Base-by-base conservation (phyloP, 1,284 basidiomycete species). In the Xanthoconium separans region DNA sequence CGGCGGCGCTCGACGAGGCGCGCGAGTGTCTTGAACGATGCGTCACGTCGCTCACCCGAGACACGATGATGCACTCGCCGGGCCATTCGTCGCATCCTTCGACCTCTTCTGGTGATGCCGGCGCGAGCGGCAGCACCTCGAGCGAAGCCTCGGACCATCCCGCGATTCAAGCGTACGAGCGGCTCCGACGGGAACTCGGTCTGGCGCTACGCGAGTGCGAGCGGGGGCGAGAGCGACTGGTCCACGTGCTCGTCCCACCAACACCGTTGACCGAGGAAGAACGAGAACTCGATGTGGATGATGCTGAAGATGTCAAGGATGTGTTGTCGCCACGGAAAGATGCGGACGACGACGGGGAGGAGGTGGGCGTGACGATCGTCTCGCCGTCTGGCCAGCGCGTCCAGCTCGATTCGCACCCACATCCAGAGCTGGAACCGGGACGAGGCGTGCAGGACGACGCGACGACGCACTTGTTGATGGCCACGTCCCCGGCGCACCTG, bases 191-290 rank as follows among this genome's bases (percentile, higher is more conserved):
- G 10, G 87, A 90, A 62, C 77, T 91, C 5, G 89, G 88, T 8
- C 70, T 85, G 29, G 89, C 87, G 1, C 70, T 91, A 16, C 74
- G 88, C 11, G 89, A 91, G 61, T 91, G 89, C 62, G 89, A 92
- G 67, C 79, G 90, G 5, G 89, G 89, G 0, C 75, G 85, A 15
- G 83, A 83, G 44, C 76, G 78, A 11, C 72, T 92, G 27, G 60
- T 85, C 3, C 79, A 84, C 44, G 69, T 85, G 52, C 68, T 89
- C 6, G 65, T 73, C n/a, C 79, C 83, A 0, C 71, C 73, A 0
- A 64, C 70, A 2, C 71, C 72, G 2, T 56, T 70, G 7, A 54
- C 57, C 6, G 69, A 72, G 6, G 59, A 61, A 1, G 61, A 57
- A 0, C 18, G 59, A 1, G 61, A 57, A 0, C 18, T 18, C 2